Evolutionary conservation across 1,284 basidiomycete genomes (phyloP).

Genomic region (Naganishia sp.): DNA sequence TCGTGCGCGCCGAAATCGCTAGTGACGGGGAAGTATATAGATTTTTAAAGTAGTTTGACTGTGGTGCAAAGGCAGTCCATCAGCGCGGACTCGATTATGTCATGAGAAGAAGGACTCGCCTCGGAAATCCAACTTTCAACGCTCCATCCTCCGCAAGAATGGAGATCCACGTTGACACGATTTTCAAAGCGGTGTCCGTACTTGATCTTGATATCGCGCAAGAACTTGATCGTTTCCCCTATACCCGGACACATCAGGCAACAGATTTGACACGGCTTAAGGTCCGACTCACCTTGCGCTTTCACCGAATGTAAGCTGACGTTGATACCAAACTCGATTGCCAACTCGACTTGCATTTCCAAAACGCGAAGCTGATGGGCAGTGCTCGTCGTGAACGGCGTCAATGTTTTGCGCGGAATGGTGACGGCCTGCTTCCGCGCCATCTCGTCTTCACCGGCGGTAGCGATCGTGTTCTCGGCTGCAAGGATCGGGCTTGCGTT

Average conservation of each 20-base stretch:
- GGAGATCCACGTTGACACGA: slow-evolving; percentile 52
- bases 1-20: slow-evolving; percentile 51
- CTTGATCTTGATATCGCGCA: slow-evolving; percentile 42
- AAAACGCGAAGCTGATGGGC: slow-evolving; percentile 52
- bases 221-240: slow-evolving; percentile 51
- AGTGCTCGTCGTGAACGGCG: slow-evolving; percentile 53
- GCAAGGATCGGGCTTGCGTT: slow-evolving; percentile 28
- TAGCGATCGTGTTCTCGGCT: slow-evolving; percentile 23
- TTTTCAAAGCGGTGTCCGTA: slow-evolving; percentile 41
- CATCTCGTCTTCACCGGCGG: slow-evolving; percentile 22
- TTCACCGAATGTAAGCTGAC: slow-evolving; percentile 55
- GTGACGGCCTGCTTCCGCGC: slow-evolving; percentile 24
- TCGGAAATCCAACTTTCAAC: slow-evolving; percentile 43
- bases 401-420: slow-evolving; percentile 41
- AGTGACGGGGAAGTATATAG: slow-evolving; percentile 55
- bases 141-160: slow-evolving; percentile 52
- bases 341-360: slow-evolving; percentile 52
- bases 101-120: slow-evolving; percentile 32
- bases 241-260: neutral
- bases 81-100: too few species aligned
- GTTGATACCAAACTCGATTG: slow-evolving; percentile 50
- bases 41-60: slow-evolving; percentile 46
- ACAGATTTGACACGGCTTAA: too few species aligned
- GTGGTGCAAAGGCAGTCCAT: neutral
- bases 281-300: slow-evolving; percentile 42